Evolutionary conservation across 2,329 filamentous ascomycete species (phyloP), one percentile per base, ranked within the genome.

Genomic region (Cladosporium sphaerospermum): DNA sequence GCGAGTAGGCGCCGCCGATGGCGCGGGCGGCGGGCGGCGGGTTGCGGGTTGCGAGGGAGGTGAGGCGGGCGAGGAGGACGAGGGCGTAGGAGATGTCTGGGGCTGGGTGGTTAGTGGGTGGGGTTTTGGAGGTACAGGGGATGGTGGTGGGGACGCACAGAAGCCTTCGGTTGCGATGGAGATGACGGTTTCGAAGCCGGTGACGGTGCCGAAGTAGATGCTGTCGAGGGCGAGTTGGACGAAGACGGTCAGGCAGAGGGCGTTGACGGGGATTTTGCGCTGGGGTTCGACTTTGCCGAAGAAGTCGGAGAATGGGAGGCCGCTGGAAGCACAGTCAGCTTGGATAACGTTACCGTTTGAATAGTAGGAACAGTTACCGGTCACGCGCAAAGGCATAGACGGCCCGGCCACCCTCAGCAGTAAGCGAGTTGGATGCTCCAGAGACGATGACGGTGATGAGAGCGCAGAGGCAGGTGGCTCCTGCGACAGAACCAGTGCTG

Each of bases 151-250:
- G 8, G n/a, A 45, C 28, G 13, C 19, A 45, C 44, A 82, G 58
- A 82, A 82, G 0, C 79, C 80, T 56, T 79, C 73, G 0, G 79
- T 82, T 0, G 78, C 73, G 50, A 82, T 81, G 5, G 77, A 72
- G 45, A 82, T 76, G 14, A 81, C 76, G 0, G 78, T 81, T 45
- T 78, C 74, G 56, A 69, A 67, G 9, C 67, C 67, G 3, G 61
- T 59, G 2, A 58, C 59, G 9, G 66, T 69, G 3, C 68, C 67
- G 31, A 69, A 64, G 39, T 68, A 63, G 53, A 69, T 65, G 32
- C 74, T 74, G 56, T 78, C 75, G 45, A 81, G 72, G 0, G 74
- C 77, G 55, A 79, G 70, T 55, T 81, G 78, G 2, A 80, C 69
- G 0, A 71, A 54, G 0, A 71, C 65, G 0, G 74, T 75, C 2